Percentiles rank a stretch among this genome's conserved stretches.
These are phyloP conservation scores for Chrysanthemum seticuspe DNA, from an alignment of 129 eudicot genomes.

Conservation along the genomic window DNA sequence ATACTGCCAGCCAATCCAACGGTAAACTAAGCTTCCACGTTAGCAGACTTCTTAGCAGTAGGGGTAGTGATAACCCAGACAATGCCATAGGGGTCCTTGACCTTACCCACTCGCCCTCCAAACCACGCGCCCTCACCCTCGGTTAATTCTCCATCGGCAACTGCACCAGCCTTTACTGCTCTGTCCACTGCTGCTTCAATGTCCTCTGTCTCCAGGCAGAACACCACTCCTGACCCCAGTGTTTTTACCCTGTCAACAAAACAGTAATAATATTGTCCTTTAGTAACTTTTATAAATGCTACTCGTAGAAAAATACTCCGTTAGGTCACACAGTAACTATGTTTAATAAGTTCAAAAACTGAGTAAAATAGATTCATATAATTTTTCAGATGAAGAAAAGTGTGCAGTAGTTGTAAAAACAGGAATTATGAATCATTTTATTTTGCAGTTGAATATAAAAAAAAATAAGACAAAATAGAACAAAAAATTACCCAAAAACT, in stretches of 20 bases:
- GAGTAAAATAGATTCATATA: background rate
- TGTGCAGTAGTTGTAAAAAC: too few relatives aligned
- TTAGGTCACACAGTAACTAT: too few relatives aligned
- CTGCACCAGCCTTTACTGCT: slow-evolving; percentile 80
- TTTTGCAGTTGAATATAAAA: too few relatives aligned
- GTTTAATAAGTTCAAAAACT: background rate
- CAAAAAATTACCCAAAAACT: too few relatives aligned
- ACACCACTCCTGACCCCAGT: slow-evolving; percentile 39
- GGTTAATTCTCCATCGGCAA: slow-evolving; percentile 42
- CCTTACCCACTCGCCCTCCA: slow-evolving; percentile 62
- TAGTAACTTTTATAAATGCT: too few relatives aligned
- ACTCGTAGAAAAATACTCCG: too few relatives aligned
- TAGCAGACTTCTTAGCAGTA: slow-evolving; percentile 32
- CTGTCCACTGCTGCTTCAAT: slow-evolving; percentile 60
- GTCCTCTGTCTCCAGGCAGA: slow-evolving; percentile 71
- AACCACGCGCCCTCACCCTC: slow-evolving; percentile 68
- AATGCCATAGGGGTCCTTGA: slow-evolving; percentile 79
- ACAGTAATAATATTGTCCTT: background rate
- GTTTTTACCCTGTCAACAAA: slow-evolving; percentile 35
- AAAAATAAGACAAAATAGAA: too few relatives aligned
- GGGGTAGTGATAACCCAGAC: slow-evolving; percentile 60
- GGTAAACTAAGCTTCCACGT: slow-evolving; percentile 50
- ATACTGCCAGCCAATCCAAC: slow-evolving; percentile 26
- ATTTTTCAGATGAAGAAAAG: too few relatives aligned
- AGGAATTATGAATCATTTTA: too few relatives aligned